Evolutionary conservation across 1,284 basidiomycete species (phyloP), one percentile per base, ranked within the genome.

Genomic region (Ceratobasidium sp.): DNA sequence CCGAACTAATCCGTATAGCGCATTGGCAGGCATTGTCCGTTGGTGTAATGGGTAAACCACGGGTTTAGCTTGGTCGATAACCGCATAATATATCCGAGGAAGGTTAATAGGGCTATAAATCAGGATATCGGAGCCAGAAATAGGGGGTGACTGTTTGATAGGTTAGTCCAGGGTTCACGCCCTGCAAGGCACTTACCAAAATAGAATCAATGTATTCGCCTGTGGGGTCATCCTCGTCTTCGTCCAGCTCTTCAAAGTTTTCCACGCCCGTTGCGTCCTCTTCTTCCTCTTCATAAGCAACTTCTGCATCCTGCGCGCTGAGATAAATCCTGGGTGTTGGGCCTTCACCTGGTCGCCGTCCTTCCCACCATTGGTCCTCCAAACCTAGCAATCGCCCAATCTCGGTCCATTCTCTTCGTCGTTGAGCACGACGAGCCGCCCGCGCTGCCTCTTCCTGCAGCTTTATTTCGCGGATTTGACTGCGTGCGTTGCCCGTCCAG

Each of bases 1-100:
- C 52, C 92, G 86, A n/a, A 92, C 87, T 52, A 94, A 84, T 79
- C 93, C 85, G 77, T 91, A 95, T 57, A 94, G 80, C 20, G 86
- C 85, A 77, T 92, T 96, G 47, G 91, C 94, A 53, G 89, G 95
- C 72, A 95, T 84, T 25, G 88, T 77, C 79, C 94, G 85, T 71
- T 87, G 82, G 72, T 89, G 79, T 70, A 83, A 43, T 72, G 77
- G 77, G 74, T 79, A 65, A 13, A 73, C 56, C 31, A 69, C 64
- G n/a, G 73, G 71, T 56, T 80, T 79, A 8, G 79, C 79, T 6
- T 79, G 78, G 20, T 76, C 75, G 32, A 77, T 75, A 12, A 80
- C 74, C 17, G 68, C 62, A 40, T 73, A 55, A 22, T 71, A 53
- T 57, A 73, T 72, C 27, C 50, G 40, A 6, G 70, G 72, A 7